Percentiles rank a stretch among this genome's conserved stretches.
These are phyloP conservation scores for Yamadazyma triangularis DNA, from an alignment of 1,139 yeast genomes.

Conservation along the genomic window DNA sequence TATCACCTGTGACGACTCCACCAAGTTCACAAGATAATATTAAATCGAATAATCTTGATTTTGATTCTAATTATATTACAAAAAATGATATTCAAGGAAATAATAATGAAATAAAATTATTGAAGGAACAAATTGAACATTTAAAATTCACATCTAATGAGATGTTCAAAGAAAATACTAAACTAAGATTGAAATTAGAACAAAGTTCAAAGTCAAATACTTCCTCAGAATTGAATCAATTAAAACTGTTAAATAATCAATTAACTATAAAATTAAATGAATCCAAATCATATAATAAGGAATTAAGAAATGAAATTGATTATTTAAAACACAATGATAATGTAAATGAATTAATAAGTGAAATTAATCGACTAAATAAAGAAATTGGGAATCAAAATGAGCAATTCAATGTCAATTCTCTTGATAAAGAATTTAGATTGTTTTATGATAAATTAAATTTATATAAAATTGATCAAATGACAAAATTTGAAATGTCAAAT, in stretches of 20 bases:
- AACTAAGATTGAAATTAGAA: not conserved
- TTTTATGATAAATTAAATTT: conserved; percentile 26
- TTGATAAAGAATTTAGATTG: conserved; percentile 17
- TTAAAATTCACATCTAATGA: not conserved
- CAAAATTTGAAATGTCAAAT: conserved; percentile 23
- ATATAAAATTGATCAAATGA: conserved; percentile 21
- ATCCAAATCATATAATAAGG: conserved; percentile 12
- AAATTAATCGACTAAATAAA: conserved; percentile 4
- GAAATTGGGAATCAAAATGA: conserved; percentile 10
- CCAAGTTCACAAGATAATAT: conserved; percentile 11
- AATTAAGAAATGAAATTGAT: conserved; percentile 15
- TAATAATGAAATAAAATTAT: not conserved
- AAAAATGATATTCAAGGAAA: not conserved
- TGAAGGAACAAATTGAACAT: conserved; percentile 3
- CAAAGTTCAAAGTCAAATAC: not conserved
- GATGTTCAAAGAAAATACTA: not conserved
- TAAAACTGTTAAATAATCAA: conserved; percentile 7
- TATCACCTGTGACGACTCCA: conserved; percentile 14
- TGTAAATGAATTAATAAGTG: conserved; percentile 1
- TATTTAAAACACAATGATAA: conserved; percentile 6
- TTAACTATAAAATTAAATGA: conserved; percentile 10
- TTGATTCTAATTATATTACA: not conserved
- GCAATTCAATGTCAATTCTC: conserved; percentile 5
- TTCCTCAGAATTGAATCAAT: not conserved
- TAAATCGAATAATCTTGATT: not conserved